Conservation (phyloP, 2,329 filamentous ascomycete species). For the Aphanocladium album region DNA sequence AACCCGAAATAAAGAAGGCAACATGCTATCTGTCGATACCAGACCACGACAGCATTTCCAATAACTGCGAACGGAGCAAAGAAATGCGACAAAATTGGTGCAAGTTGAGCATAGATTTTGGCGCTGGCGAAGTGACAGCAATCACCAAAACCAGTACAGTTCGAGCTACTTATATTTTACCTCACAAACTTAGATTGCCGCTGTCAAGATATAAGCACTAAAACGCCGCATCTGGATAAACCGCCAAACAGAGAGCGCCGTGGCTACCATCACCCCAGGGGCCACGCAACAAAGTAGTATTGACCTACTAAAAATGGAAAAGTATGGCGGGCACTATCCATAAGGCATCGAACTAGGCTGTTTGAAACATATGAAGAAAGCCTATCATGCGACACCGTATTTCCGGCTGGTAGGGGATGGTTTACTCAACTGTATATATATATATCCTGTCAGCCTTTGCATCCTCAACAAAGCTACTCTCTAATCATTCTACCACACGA, state of each 20-base stretch:
- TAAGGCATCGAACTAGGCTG: neutral
- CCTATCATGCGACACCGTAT: neutral
- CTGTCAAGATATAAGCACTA: slow-evolving; percentile 6
- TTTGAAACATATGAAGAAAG: neutral
- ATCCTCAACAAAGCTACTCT: neutral
- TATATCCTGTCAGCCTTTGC: neutral
- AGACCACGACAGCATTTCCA: too few species aligned
- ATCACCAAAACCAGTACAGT: too few species aligned
- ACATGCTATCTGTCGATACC: neutral
- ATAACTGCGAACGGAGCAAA: too few species aligned
- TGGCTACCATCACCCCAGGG: neutral
- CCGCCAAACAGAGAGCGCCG: neutral
- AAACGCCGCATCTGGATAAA: neutral
- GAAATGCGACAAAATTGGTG: too few species aligned
- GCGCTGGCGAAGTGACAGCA: too few species aligned
- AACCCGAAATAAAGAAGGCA: too few species aligned
- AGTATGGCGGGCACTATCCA: neutral
- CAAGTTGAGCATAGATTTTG: too few species aligned
- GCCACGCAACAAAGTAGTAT: neutral
- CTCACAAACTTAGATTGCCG: neutral
- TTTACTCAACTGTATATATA: neutral
- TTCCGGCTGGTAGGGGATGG: neutral
- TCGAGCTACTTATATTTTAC: neutral
- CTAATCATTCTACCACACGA: too few species aligned
- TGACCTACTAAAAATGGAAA: neutral